phyloP scores from a whole-genome alignment of 2,329 filamentous ascomycete genomes.

The Apiospora marii region DNA sequence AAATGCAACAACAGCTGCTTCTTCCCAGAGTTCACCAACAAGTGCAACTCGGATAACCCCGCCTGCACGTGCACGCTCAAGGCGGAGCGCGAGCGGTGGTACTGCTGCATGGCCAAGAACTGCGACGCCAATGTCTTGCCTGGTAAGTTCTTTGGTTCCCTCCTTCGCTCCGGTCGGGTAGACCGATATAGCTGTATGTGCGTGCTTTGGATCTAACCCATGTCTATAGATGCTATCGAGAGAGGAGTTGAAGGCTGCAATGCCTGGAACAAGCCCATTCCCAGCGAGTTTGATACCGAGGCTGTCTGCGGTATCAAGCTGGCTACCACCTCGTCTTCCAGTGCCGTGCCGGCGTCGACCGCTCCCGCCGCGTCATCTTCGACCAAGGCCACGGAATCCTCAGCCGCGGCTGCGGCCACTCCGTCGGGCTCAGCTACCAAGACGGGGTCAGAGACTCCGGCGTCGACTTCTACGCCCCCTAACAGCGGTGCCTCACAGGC shows the following conservation, averaged over 20 bases:
- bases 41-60: not conserved
- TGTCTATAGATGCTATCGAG: not conserved
- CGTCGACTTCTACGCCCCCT: not conserved
- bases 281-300: not conserved
- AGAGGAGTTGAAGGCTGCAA: not conserved
- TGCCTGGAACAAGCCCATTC: slow-evolving; percentile 1
- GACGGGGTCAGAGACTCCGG: not conserved
- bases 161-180: too few species aligned
- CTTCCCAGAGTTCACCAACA: slow-evolving; percentile 1
- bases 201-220: not conserved
- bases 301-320: not conserved
- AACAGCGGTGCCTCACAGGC: not conserved
- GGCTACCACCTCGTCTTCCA: not conserved
- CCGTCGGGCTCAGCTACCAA: not conserved
- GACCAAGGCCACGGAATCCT: not conserved
- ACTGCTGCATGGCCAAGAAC: not conserved
- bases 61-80: slow-evolving; percentile 1
- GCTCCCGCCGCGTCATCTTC: not conserved
- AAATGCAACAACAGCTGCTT: not conserved
- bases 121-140: slow-evolving; percentile 2
- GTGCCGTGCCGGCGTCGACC: not conserved
- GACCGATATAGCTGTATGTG: not conserved
- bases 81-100: not conserved
- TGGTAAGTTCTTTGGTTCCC: not conserved
- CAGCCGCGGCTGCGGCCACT: not conserved